These are phyloP conservation scores for Fusarium pseudonygamai DNA, from an alignment of 2,329 filamentous ascomycete genomes.

Conservation along the genomic window DNA sequence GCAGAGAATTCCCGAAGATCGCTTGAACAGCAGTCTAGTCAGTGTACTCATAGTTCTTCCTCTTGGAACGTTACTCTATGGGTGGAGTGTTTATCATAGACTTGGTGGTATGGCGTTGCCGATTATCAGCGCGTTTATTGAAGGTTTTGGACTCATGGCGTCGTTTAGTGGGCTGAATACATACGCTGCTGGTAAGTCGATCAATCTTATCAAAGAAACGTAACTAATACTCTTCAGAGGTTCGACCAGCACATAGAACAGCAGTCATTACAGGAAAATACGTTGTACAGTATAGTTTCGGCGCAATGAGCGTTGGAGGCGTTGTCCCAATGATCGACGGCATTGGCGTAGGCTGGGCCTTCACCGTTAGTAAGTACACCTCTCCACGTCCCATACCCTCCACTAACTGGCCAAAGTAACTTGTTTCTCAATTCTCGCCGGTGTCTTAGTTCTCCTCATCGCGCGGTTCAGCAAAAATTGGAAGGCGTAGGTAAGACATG, in stretches of 20 bases:
- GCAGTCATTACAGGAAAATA: constrained; percentile 43
- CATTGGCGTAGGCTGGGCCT: constrained; percentile 39
- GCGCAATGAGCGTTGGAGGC: constrained; percentile 39
- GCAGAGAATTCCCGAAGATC: constrained; percentile 44
- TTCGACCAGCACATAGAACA: constrained; percentile 35
- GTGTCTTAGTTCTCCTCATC: constrained; percentile 29
- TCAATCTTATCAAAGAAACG: accelerated
- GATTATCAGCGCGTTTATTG: constrained; percentile 46
- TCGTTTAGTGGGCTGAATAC: constrained; percentile 53
- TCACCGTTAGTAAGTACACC: constrained; percentile 35
- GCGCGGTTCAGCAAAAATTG: constrained; percentile 34
- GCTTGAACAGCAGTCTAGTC: constrained; percentile 45
- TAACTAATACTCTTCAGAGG: constrained; percentile 27
- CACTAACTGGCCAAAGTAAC: constrained; percentile 20
- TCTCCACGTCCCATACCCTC: accelerated
- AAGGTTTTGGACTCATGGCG: constrained; percentile 49
- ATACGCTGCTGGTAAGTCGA: constrained; percentile 48
- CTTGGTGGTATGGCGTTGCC: constrained; percentile 49
- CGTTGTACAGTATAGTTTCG: constrained; percentile 41
- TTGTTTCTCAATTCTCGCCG: constrained; percentile 8
- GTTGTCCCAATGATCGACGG: constrained; percentile 39
- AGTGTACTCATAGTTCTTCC: constrained; percentile 47
- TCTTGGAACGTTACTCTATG: constrained; percentile 46
- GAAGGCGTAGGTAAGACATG: constrained; percentile 22
- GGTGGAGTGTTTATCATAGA: constrained; percentile 49